A percentile compares a stretch with the other conserved stretches of the same genome.
Conservation (phyloP, 106 monocot species). For the Allium fistulosum region DNA sequence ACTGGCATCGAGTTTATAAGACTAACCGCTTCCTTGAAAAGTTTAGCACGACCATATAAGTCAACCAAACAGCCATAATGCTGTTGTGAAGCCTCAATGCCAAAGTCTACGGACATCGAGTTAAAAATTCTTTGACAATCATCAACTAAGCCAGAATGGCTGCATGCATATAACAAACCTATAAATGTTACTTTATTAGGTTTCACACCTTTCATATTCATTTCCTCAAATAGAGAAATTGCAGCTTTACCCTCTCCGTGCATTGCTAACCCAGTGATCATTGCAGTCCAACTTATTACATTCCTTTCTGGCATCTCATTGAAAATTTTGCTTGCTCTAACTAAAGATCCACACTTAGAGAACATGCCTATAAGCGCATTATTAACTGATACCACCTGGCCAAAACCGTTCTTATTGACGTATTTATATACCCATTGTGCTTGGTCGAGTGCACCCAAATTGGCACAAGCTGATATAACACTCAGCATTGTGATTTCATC, state of each 20-base stretch:
- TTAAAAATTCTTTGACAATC: slow-evolving; percentile 43
- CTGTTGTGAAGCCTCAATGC: slow-evolving; percentile 38
- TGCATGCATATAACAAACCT: slow-evolving; percentile 46
- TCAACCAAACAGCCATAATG: slow-evolving; percentile 78
- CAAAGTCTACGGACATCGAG: slow-evolving; percentile 30
- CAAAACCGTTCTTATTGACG: slow-evolving; percentile 22
- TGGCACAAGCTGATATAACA: slow-evolving; percentile 54
- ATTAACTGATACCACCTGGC: slow-evolving; percentile 4
- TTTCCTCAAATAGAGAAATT: slow-evolving; percentile 32
- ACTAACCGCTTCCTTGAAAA: slow-evolving; percentile 24
- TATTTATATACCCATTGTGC: slow-evolving; percentile 43
- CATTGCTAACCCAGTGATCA: slow-evolving; percentile 65
- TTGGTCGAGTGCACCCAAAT: slow-evolving; percentile 48
- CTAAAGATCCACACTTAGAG: slow-evolving; percentile 24
- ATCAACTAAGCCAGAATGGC: slow-evolving; percentile 42
- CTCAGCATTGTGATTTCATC: slow-evolving; percentile 56
- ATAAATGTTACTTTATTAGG: slow-evolving; percentile 59
- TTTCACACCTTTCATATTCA: slow-evolving; percentile 21
- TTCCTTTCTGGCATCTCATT: slow-evolving; percentile 48
- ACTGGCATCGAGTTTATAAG: slow-evolving; percentile 51
- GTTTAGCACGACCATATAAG: slow-evolving; percentile 41
- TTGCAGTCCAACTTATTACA: slow-evolving; percentile 66
- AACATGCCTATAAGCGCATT: slow-evolving; percentile 51
- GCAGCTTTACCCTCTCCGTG: slow-evolving; percentile 50
- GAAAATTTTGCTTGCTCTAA: slow-evolving; percentile 22